Evolutionary conservation across 2,329 filamentous ascomycete genomes (phyloP), one percentile per base, ranked within the genome.

Genomic region (Fusarium compactum): DNA sequence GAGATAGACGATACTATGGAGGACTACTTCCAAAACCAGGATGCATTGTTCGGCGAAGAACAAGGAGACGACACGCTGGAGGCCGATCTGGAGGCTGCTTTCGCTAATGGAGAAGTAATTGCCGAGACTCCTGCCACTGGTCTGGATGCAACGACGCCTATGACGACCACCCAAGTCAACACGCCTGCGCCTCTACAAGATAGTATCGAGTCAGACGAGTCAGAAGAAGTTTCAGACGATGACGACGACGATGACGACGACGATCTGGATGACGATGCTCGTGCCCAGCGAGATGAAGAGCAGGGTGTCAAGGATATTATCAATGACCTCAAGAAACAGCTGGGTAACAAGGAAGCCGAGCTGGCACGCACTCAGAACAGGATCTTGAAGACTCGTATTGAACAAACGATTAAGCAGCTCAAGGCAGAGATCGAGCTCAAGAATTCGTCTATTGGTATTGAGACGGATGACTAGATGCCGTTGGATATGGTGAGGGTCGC

Each of bases 231-330:
- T 20, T 76, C 74, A 11, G 82, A 82, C 11, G 84, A 86, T 25
- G 84, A 86, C 27, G 84, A 85, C 8, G 86, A 86, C 8, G 85
- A 85, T 15, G 85, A 86, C 12, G 85, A 85, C 34, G 85, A 86
- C 5, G 85, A 87, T 45, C 79, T 85, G 16, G 87, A 88, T 58
- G 85, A 87, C 27, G 87, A 88, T 52, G 81, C 85, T 63, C 82
- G 84, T 44, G 83, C 84, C 6, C 80, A 82, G 57, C 80, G 81
- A 22, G 84, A 87, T 48, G 83, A 87, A 66, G 81, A 85, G 66
- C 83, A 86, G 67, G 86, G 86, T 65, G 84, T 87, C 66, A 84
- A 85, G 70, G 85, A 86, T 71, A 86, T 88, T 68, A 85, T 88
- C 54, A 80, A 82, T 51, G 82, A 85, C 54, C 81, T 89, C 62